A percentile compares a stretch with the other conserved stretches of the same genome.
These are phyloP conservation scores for Globisporangium paddicum DNA, from an alignment of 352 stramenopile genomes.

Conservation along the genomic window DNA sequence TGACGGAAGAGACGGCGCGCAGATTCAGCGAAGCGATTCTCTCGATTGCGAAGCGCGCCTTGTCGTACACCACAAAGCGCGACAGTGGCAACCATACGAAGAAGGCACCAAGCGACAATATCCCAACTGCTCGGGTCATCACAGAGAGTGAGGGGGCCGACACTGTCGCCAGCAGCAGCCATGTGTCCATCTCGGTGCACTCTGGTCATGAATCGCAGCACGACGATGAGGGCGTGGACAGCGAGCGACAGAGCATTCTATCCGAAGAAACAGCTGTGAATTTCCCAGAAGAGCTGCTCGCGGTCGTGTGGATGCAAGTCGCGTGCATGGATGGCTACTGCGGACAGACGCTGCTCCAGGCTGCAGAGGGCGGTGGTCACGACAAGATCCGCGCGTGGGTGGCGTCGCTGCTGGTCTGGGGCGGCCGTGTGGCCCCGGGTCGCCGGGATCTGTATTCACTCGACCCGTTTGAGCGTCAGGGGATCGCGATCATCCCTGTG, in stretches of 20 bases:
- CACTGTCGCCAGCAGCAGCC: constrained; percentile 1
- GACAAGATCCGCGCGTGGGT: constrained; percentile 83
- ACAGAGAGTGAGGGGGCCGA: constrained; percentile 14
- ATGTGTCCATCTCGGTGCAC: constrained; percentile 14
- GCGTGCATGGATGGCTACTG: constrained; percentile 79
- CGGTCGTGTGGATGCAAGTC: constrained; percentile 80
- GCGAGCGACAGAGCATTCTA: constrained; percentile 16
- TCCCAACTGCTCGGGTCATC: constrained; percentile 12
- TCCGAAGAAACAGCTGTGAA: constrained; percentile 17
- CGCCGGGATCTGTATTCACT: constrained; percentile 34
- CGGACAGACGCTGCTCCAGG: constrained; percentile 74
- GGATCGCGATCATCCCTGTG: constrained; percentile 61
- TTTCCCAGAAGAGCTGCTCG: constrained; percentile 65
- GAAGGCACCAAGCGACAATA: constrained; percentile 1
- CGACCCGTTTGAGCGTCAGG: constrained; percentile 63
- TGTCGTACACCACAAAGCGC: constrained; percentile 37
- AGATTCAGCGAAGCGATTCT: constrained; percentile 65
- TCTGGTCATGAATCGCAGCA: constrained; percentile 3
- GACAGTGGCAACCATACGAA: constrained; percentile 12
- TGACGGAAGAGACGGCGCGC: constrained; percentile 56
- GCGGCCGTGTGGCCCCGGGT: constrained; percentile 32
- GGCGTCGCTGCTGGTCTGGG: constrained; percentile 71
- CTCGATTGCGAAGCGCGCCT: constrained; percentile 54
- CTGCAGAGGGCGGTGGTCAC: constrained; percentile 62
- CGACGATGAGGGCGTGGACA: background rate